Base-by-base conservation (phyloP, 192 early-diverging fungal species). In the Backusella psychrophila region DNA sequence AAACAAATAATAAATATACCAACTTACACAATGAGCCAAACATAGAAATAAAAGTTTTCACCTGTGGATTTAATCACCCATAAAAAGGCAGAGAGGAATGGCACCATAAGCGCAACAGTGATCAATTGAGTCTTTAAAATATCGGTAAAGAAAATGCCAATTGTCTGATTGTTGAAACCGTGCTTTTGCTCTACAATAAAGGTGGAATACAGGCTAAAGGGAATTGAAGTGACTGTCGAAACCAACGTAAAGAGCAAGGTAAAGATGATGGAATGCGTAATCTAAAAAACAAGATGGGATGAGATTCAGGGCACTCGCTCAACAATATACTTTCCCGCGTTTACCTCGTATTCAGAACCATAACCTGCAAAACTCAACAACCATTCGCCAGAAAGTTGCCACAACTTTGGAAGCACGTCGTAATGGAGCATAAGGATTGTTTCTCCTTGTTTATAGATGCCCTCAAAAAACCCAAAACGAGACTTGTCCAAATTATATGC, bases 141-240 rank as follows among this genome's bases (percentile, higher is more conserved):
- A 79, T 99, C 97, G 1, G 88, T 88, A 41, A 96, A 82, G 80
- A 92, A 99, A 44, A 97, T 77, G 0, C 86, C 83, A 21, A 92
- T 63, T 8, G 96, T 97, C 80, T 93, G 91, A 80, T 99, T 99
- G 86, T 99, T 99, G 83, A 99, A 98, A 5, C 96, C 96, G 81
- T 97, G 96, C 33, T 88, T 84, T 79, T 93, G 90, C 85, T 99
- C 97, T 75, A 99, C 92, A 12, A 99, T 95, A 91, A 99, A 99
- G 0, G 94, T 97, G 66, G 87, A 88, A 81, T 97, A 99, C 31
- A 97, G 77, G 26, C 89, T 87, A 68, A 96, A 92, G 7, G 97
- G 97, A 65, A 97, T 78, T 15, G 86, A 87, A 6, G 95, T 78
- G 8, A 94, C 71, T 4, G 90, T 91, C 1, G 90, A 87, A 11